phyloP scores from a whole-genome alignment of 2,329 filamentous ascomycete genomes.

The Trichophyton schoenleinii region DNA sequence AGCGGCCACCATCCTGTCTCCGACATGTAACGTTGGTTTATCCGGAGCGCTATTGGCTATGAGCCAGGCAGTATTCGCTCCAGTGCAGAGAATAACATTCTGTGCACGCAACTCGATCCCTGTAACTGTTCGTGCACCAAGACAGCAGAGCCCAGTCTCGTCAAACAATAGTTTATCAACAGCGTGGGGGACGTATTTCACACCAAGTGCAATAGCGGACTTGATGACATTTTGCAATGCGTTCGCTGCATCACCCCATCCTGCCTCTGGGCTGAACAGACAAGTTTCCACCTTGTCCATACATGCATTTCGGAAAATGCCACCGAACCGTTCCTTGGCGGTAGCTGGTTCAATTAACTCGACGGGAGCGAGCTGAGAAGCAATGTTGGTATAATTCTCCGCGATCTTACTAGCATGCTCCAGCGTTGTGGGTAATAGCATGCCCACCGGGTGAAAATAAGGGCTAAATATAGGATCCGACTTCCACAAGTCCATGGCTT shows the following conservation, averaged over 20 bases:
- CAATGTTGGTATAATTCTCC: conserved; percentile 27
- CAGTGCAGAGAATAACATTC: conserved; percentile 16
- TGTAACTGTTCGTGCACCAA: conserved; percentile 13
- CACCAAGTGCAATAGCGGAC: conserved; percentile 40
- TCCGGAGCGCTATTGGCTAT: conserved; percentile 32
- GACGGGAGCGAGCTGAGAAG: conserved; percentile 19
- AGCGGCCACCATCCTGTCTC: conserved; percentile 32
- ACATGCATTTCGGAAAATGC: conserved; percentile 45
- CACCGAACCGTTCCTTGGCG: conserved; percentile 39
- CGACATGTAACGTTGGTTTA: conserved; percentile 32
- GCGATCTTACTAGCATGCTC: conserved; percentile 35
- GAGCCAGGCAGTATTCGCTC: conserved; percentile 17
- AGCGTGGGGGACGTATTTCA: conserved; percentile 44
- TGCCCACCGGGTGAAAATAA: conserved; percentile 38
- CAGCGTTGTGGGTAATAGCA: conserved; percentile 31
- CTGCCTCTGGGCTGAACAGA: conserved; percentile 43
- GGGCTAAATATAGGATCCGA: conserved; percentile 22
- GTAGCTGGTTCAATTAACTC: conserved; percentile 36
- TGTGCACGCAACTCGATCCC: conserved; percentile 13
- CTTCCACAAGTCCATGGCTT: conserved; percentile 6
- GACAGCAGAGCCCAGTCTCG: conserved; percentile 24
- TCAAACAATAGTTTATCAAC: conserved; percentile 26
- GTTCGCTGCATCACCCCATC: conserved; percentile 49
- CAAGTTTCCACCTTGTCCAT: conserved; percentile 45
- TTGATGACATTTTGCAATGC: conserved; percentile 42